Percentiles rank a stretch among this genome's conserved stretches.
Conservation (phyloP, 2,329 filamentous ascomycete genomes). For the Mariannaea sp. region DNA sequence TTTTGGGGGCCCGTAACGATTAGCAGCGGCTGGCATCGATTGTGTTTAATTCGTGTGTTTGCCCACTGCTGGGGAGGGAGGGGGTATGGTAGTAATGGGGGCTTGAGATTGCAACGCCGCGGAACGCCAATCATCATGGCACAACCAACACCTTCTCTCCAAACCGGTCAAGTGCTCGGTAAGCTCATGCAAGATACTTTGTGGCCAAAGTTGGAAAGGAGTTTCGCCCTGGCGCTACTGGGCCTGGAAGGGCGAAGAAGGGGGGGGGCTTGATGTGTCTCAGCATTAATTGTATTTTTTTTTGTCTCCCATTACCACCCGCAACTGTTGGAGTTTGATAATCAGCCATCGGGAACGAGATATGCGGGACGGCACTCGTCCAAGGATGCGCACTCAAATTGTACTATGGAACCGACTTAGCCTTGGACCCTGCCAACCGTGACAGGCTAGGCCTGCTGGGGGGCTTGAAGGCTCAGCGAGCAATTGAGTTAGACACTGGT, state of each 20-base stretch:
- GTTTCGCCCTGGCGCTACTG: conserved; percentile 2
- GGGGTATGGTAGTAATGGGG: too few relatives aligned
- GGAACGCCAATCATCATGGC: conserved; percentile 18
- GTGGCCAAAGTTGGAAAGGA: conserved; percentile 5
- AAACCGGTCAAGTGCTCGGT: background rate
- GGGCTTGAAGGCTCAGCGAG: too few relatives aligned
- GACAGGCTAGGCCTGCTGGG: too few relatives aligned
- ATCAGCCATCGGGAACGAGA: conserved; percentile 12
- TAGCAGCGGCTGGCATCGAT: too few relatives aligned
- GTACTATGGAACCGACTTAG: background rate
- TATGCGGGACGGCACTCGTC: background rate
- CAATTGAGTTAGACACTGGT: too few relatives aligned
- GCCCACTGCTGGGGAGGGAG: too few relatives aligned
- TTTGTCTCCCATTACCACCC: too few relatives aligned
- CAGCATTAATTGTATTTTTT: too few relatives aligned
- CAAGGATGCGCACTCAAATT: background rate
- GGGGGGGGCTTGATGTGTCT: background rate
- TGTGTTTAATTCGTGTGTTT: background rate
- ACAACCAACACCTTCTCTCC: conserved; percentile 6
- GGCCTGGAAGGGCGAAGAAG: too few relatives aligned
- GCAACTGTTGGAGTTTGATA: background rate
- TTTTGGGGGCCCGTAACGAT: too few relatives aligned
- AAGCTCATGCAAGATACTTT: conserved; percentile 5
- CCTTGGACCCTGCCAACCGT: too few relatives aligned
- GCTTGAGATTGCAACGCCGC: conserved; percentile 8